Base-by-base conservation (phyloP, 495 filamentous ascomycete genomes). In the Aspergillus haitiensis region DNA sequence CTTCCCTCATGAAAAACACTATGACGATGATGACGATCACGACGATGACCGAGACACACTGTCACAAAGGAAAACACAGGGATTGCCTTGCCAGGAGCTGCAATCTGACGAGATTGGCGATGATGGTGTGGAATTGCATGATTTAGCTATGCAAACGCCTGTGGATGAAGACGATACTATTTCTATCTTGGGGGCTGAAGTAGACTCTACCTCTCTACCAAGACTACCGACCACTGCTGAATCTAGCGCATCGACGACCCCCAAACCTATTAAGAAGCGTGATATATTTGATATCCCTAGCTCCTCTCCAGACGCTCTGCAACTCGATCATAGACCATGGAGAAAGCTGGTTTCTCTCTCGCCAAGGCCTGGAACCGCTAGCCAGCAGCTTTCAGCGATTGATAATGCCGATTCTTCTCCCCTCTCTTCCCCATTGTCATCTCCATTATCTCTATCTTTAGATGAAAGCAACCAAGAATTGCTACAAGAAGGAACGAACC, bases 391-490 rank as follows among this genome's bases (percentile, higher is more conserved):
- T 6, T 49, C 40, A 8, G 15, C 45, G 15, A 35, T 59, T 3
- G 46, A 58, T 15, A 56, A 61, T 10, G 13, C 64, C 16, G 57
- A 63, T 51, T 73, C 72, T 59, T 82, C 80, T 10, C 70, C 79
- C 11, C 66, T 81, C 13, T 79, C 80, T 16, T 79, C 80, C 6
- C 69, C 69, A 2, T 70, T 73, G 8, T 78, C 75, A 6, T 71
- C 67, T 5, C 45, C 69, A 32, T 50, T 55, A 6, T 72, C 67
- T 7, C 52, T 61, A 6, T 16, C 39, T 5, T 39, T 60, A 34
- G 47, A 58, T 3, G 49, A 57, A 33, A 36, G 60, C 3, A 18
- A 59, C n/a, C 50, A 55, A 31, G 35, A 15, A 9, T 31, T 21
- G 34, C 9, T 2, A 48, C 45, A 35, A 21, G 8, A 27, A 39